A percentile compares a stretch with the other conserved stretches of the same genome.
These are phyloP conservation scores for Phaffia australis DNA, from an alignment of 768 basidiomycete genomes.

Conservation along the genomic window DNA sequence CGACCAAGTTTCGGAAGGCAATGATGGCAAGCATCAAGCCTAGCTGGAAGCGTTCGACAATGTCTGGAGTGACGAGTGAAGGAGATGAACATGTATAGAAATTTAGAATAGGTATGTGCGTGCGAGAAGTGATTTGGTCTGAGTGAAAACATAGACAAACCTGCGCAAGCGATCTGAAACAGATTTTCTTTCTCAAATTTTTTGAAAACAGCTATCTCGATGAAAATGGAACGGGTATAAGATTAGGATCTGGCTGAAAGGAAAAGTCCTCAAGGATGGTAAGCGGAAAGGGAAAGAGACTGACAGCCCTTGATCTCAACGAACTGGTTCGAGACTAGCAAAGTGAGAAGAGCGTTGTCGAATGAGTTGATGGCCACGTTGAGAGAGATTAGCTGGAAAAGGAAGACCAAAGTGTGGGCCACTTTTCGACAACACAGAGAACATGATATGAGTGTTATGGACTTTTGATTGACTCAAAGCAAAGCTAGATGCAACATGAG, in stretches of 20 bases:
- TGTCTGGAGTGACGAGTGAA: conserved; percentile 48
- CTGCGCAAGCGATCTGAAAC: conserved; percentile 96
- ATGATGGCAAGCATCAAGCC: conserved; percentile 81
- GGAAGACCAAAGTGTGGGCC: conserved; percentile 81
- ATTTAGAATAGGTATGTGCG: neutral
- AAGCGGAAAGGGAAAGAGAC: conserved; percentile 4
- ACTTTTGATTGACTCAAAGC: too few species aligned
- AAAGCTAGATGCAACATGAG: too few species aligned
- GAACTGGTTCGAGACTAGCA: conserved; percentile 94
- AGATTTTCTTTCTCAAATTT: conserved; percentile 98
- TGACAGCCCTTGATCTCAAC: conserved; percentile 93
- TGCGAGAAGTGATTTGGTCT: neutral
- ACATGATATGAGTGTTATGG: neutral
- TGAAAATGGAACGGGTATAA: conserved; percentile 1
- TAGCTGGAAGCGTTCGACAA: conserved; percentile 92
- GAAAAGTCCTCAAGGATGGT: neutral
- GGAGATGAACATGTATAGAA: too few species aligned
- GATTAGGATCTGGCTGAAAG: neutral
- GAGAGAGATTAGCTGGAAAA: conserved; percentile 85
- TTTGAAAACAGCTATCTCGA: conserved; percentile 64
- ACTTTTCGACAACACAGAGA: conserved; percentile 43
- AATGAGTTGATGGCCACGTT: conserved; percentile 98
- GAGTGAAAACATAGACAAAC: conserved; percentile 40
- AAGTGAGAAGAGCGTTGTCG: conserved; percentile 84
- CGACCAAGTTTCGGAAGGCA: conserved; percentile 87